phyloP scores from a whole-genome alignment of 1,284 basidiomycete genomes.

The Gastroboletus turbinatus region DNA sequence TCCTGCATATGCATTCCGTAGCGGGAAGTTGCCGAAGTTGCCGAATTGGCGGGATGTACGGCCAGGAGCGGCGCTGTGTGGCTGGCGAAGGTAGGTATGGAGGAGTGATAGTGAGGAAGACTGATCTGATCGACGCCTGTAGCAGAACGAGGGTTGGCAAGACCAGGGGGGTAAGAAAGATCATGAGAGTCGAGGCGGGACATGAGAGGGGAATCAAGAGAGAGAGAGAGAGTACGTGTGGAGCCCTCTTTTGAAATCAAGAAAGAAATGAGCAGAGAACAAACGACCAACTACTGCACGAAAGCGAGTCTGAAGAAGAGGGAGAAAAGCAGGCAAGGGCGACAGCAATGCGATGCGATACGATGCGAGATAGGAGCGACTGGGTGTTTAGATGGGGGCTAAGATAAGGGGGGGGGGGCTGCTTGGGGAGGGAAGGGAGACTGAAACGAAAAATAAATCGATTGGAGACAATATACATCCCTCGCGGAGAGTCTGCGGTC shows the following conservation, averaged over 20 bases:
- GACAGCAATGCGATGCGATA: constrained; percentile 39
- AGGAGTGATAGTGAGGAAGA: constrained; percentile 15
- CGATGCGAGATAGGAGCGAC: constrained; percentile 29
- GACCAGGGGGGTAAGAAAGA: constrained; percentile 42
- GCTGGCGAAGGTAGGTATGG: constrained; percentile 8
- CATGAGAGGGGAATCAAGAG: constrained; percentile 26
- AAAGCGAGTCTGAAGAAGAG: constrained; percentile 31
- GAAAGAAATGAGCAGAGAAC: constrained; percentile 20
- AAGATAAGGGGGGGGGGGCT: constrained; percentile 31
- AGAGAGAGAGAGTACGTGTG: background rate
- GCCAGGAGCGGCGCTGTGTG: constrained; percentile 11
- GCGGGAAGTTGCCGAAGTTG: constrained; percentile 32
- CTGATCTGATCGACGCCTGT: constrained; percentile 21
- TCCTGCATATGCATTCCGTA: constrained; percentile 36
- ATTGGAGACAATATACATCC: constrained; percentile 28
- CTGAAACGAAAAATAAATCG: constrained; percentile 33
- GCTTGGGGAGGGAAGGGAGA: constrained; percentile 5
- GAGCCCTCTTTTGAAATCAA: constrained; percentile 11
- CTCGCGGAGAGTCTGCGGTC: constrained; percentile 37
- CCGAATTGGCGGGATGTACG: constrained; percentile 12
- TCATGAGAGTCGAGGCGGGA: constrained; percentile 45
- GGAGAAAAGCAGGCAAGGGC: constrained; percentile 24
- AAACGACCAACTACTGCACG: constrained; percentile 35
- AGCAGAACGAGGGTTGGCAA: constrained; percentile 21
- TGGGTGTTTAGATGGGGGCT: constrained; percentile 31